phyloP scores from a whole-genome alignment of 176 grass and related monocot genomes.

The Bromus sterilis region DNA sequence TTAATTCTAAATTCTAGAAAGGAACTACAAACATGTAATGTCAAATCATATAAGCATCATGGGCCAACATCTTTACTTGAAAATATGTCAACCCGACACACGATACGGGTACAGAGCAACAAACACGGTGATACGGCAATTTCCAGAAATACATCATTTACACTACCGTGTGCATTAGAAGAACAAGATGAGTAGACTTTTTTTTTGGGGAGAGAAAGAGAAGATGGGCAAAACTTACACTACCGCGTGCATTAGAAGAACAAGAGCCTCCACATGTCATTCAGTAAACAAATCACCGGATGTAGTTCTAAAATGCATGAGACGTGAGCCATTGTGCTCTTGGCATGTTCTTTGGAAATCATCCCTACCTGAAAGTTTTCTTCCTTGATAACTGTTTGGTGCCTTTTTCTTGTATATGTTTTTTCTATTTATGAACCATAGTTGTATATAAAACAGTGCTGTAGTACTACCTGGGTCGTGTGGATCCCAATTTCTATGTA shows the following conservation, averaged over 20 bases:
- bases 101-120: background rate
- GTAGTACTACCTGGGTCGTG: background rate
- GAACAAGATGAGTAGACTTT: background rate
- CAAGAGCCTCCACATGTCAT: background rate
- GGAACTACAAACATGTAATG: conserved; percentile 15
- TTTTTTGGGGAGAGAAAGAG: too few relatives aligned
- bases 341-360: background rate
- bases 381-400: background rate
- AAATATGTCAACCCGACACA: background rate
- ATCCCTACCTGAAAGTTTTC: background rate
- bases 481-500: background rate
- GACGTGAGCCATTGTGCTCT: background rate
- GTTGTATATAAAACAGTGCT: background rate
- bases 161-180: too few relatives aligned
- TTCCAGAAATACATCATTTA: background rate
- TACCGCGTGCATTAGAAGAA: background rate
- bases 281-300: background rate
- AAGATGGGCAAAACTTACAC: background rate
- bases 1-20: background rate
- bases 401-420: background rate
- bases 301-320: background rate
- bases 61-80: background rate
- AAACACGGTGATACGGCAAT: background rate
- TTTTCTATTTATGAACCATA: background rate
- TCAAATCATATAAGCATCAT: background rate